These are phyloP conservation scores for Diaporthe destruens DNA, from an alignment of 2,329 filamentous ascomycete genomes.

Conservation along the genomic window DNA sequence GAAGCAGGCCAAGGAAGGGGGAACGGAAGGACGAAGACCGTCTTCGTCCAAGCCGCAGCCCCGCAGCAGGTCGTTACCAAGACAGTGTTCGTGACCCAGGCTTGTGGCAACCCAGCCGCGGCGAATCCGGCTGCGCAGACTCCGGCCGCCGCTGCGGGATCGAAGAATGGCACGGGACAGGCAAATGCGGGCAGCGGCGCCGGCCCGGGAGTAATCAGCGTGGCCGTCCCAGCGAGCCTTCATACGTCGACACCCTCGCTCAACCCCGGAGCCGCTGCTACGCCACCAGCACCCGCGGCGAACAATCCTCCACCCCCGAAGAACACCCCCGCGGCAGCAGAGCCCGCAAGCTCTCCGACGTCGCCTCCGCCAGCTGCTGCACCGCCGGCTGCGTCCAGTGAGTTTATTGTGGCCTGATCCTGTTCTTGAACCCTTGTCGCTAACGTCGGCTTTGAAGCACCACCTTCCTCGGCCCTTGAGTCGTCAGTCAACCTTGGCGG, in stretches of 20 bases:
- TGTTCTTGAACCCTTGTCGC: not conserved
- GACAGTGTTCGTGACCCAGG: slow-evolving; percentile 45
- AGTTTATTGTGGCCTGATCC: not conserved
- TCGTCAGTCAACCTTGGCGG: slow-evolving; percentile 48
- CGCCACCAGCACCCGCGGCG: slow-evolving; percentile 2
- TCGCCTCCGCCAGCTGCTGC: slow-evolving; percentile 21
- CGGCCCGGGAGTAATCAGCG: slow-evolving; percentile 43
- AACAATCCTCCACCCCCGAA: not conserved
- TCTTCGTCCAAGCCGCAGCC: slow-evolving; percentile 48
- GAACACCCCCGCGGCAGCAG: not conserved
- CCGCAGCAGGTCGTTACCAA: slow-evolving; percentile 52
- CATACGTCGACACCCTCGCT: slow-evolving; percentile 40
- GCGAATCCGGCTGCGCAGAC: slow-evolving; percentile 39
- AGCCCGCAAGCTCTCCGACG: not conserved
- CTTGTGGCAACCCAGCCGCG: slow-evolving; percentile 42
- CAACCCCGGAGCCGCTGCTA: slow-evolving; percentile 22
- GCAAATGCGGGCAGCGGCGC: slow-evolving; percentile 11
- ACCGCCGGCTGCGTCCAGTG: slow-evolving; percentile 24
- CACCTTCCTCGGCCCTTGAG: slow-evolving; percentile 42
- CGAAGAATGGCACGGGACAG: slow-evolving; percentile 19
- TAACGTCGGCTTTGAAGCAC: not conserved
- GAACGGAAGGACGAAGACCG: slow-evolving; percentile 44
- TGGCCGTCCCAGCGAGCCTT: slow-evolving; percentile 40
- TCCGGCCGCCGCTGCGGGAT: slow-evolving; percentile 18
- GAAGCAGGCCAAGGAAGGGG: slow-evolving; percentile 1